Conservation (phyloP, 2,329 filamentous ascomycete species). For the Aspergillus sp. region DNA sequence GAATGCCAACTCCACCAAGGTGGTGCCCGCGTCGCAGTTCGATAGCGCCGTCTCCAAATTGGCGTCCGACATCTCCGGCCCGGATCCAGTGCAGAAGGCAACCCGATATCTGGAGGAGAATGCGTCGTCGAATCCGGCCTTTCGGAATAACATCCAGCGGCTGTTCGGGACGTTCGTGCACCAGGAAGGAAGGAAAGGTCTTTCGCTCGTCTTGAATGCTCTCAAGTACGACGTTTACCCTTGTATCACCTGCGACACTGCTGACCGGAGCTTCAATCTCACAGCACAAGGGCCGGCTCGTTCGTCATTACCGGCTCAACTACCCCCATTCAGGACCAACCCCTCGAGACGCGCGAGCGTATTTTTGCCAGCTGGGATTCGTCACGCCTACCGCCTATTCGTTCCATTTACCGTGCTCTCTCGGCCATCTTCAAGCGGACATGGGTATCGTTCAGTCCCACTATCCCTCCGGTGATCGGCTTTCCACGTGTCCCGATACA, state of each 20-base stretch:
- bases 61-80: constrained; percentile 17
- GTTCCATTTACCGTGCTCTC: constrained; percentile 42
- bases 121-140: constrained; percentile 39
- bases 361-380: constrained; percentile 46
- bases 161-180: constrained; percentile 42
- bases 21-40: constrained; percentile 33
- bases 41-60: constrained; percentile 26
- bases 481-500: constrained; percentile 47
- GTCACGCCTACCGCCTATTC: constrained; percentile 44
- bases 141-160: constrained; percentile 41
- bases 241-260: background rate
- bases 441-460: constrained; percentile 46
- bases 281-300: constrained; percentile 46
- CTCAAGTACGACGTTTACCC: constrained; percentile 40
- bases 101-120: constrained; percentile 41
- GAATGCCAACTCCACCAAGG: constrained; percentile 26
- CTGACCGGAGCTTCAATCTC: background rate
- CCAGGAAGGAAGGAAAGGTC: constrained; percentile 38
- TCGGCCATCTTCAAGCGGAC: constrained; percentile 41
- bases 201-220: constrained; percentile 44
- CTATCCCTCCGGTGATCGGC: constrained; percentile 41
- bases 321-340: constrained; percentile 46
- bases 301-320: constrained; percentile 49
- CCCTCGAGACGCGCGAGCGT: constrained; percentile 44
- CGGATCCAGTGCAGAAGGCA: constrained; percentile 27